Evolutionary conservation across 306 rosid species (phyloP), one percentile per base, ranked within the genome.

Genomic region (Dalbergia oliveri): DNA sequence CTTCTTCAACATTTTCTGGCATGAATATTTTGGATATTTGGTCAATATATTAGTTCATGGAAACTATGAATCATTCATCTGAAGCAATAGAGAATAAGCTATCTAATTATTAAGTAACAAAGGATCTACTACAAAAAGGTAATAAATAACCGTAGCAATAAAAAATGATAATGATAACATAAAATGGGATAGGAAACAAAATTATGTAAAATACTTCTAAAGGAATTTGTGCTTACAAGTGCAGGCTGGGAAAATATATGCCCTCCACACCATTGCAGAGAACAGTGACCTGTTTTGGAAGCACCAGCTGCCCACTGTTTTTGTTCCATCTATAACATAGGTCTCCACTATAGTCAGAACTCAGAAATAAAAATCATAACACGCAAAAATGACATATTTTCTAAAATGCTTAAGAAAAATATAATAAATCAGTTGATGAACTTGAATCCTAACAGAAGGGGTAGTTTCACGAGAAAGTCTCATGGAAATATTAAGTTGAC

Each of bases 231-330:
- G 81, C 99, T 93, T 91, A 96, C 99, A 82, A 83, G 90, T 96
- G 99, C 82, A 93, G 98, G 87, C 98, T 93, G 59, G 99, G 96
- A 91, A 93, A 93, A 84, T 96, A 96, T 86, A 86, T 66, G 87
- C 99, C 99, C 86, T 96, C 92, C 81, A 96, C 89, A 44, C 91
- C 89, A 73, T 96, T 93, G 93, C 98, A 91, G 83, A 96, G 88
- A 83, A 96, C 99, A 44, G 89, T 87, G 84, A 96, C 99, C 82
- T 92, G 91, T 88, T 86, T 89, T 57, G 97, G 90, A 75, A 87
- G 89, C 82, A 87, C 83, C 65, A 84, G 73, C 72, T 87, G 94
- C 62, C 85, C 93, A 53, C 84, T 79, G 81, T 77, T 85, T 85
- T 82, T 87, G 86, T 57, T 89, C 84, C 68, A 88, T 81, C 97